These are phyloP conservation scores for Papiliotrema laurentii DNA, from an alignment of 1,284 basidiomycete genomes.

Conservation along the genomic window DNA sequence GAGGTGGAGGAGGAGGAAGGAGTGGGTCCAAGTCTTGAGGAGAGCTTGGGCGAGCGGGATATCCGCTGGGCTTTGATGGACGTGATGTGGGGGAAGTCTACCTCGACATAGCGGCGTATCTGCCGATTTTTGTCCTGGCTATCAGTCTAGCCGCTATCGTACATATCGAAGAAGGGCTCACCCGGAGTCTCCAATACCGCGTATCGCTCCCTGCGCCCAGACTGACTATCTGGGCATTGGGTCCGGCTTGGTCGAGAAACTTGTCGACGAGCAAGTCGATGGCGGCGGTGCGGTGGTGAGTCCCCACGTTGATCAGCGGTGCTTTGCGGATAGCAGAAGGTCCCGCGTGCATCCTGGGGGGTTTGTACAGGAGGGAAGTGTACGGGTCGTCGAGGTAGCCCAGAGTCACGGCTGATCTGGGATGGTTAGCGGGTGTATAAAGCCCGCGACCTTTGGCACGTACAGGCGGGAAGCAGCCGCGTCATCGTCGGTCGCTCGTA, in stretches of 20 bases:
- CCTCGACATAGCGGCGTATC: conserved; percentile 64
- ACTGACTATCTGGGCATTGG: conserved; percentile 67
- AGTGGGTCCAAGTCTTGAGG: conserved; percentile 16
- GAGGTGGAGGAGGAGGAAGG: background rate
- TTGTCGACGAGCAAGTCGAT: conserved; percentile 73
- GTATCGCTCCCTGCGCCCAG: conserved; percentile 91
- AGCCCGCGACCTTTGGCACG: background rate
- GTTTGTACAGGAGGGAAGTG: conserved; percentile 57
- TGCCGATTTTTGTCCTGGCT: background rate
- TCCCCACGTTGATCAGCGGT: conserved; percentile 93
- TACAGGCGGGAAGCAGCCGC: conserved; percentile 70
- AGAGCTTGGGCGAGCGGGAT: conserved; percentile 62
- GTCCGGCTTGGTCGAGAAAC: conserved; percentile 57
- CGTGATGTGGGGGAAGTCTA: conserved; percentile 85
- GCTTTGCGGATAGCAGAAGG: conserved; percentile 43
- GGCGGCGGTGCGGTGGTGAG: conserved; percentile 74
- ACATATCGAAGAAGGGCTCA: conserved; percentile 50
- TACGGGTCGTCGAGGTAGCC: conserved; percentile 72
- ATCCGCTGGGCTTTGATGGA: conserved; percentile 78
- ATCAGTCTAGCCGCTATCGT: background rate
- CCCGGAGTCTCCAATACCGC: conserved; percentile 82
- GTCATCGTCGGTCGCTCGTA: conserved; percentile 68
- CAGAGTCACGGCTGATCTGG: conserved; percentile 62
- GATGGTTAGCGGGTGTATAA: background rate
- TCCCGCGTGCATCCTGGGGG: conserved; percentile 37